phyloP scores from a whole-genome alignment of 768 basidiomycete species.

The Fistulinella prunicolor region DNA sequence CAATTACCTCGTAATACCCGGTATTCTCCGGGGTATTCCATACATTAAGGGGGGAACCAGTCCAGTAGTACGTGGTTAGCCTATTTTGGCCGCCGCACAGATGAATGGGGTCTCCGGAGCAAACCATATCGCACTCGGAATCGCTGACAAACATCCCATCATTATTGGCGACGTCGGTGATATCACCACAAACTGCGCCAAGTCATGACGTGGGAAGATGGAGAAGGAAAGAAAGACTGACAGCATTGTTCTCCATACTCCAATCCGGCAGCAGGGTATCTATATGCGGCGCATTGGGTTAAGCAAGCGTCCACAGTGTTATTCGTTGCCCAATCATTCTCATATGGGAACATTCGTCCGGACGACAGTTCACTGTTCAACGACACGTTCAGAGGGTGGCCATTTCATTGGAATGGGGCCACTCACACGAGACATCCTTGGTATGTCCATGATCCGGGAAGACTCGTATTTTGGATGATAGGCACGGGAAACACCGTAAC shows the following conservation, averaged over 20 bases:
- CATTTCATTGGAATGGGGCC: background rate
- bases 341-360: conserved; percentile 55
- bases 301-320: conserved; percentile 66
- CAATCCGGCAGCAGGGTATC: conserved; percentile 67
- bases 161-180: conserved; percentile 44
- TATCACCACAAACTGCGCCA: conserved; percentile 65
- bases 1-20: conserved; percentile 65
- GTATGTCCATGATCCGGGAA: conserved; percentile 66
- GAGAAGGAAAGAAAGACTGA: conserved; percentile 33
- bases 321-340: conserved; percentile 56
- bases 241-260: conserved; percentile 76
- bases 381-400: background rate
- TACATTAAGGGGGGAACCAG: conserved; percentile 44
- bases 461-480: conserved; percentile 45
- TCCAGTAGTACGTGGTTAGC: conserved; percentile 54
- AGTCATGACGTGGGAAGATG: background rate
- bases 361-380: conserved; percentile 44
- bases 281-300: conserved; percentile 64
- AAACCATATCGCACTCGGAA: conserved; percentile 46
- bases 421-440: conserved; percentile 64
- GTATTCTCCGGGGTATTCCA: conserved; percentile 67
- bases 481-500: conserved; percentile 62
- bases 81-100: conserved; percentile 61
- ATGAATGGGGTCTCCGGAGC: conserved; percentile 68
- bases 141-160: conserved; percentile 32